These are phyloP conservation scores for Onygena corvina DNA, from an alignment of 2,329 filamentous ascomycete genomes.

Conservation along the genomic window DNA sequence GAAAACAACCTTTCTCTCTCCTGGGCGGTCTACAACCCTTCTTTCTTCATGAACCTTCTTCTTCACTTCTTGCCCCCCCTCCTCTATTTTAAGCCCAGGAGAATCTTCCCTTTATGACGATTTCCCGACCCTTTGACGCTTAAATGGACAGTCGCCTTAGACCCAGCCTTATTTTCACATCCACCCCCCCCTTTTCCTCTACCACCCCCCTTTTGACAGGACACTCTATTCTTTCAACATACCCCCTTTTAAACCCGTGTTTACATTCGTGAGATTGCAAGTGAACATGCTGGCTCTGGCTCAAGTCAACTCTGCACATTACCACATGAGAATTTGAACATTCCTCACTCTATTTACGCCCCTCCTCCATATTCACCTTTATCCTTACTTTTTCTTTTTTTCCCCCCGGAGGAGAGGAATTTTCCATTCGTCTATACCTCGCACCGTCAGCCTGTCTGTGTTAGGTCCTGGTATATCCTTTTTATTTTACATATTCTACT, in stretches of 20 bases:
- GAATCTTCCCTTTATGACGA: background rate
- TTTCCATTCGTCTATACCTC: background rate
- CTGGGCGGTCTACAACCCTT: conserved; percentile 2
- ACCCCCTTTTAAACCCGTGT: conserved; percentile 9
- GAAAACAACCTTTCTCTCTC: background rate
- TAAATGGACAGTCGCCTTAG: conserved; percentile 1
- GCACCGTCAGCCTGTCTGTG: background rate
- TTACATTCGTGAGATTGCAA: conserved; percentile 5
- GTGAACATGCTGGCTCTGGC: conserved; percentile 4
- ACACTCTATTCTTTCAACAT: conserved; percentile 5
- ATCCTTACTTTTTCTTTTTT: background rate
- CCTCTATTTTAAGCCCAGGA: background rate
- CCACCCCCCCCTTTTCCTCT: background rate
- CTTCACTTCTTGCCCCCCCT: background rate
- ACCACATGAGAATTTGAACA: background rate
- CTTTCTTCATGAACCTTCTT: background rate
- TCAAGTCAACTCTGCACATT: background rate
- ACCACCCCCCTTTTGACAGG: too few relatives aligned
- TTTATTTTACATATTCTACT: background rate
- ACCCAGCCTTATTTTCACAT: background rate
- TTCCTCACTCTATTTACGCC: background rate
- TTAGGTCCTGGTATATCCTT: conserved; percentile 4
- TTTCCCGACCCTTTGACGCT: background rate
- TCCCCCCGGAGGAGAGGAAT: background rate
- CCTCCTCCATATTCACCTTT: background rate